phyloP scores from a whole-genome alignment of 345 rosid genomes.

The Hibiscus tridactylites region DNA sequence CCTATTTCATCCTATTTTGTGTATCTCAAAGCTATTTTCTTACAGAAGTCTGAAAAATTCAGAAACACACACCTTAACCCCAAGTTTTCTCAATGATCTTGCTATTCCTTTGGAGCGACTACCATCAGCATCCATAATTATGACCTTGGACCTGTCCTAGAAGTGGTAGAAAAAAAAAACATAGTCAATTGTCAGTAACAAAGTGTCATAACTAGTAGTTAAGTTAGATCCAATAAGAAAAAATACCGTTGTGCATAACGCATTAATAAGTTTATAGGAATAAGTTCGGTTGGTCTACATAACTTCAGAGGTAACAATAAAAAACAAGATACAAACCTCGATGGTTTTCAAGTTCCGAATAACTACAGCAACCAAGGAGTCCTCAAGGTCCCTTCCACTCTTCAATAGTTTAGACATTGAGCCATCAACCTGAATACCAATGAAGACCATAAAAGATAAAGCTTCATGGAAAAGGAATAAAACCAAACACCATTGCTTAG shows the following conservation, averaged over 20 bases:
- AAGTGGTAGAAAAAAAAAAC: conserved; percentile 34
- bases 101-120: conserved; percentile 76
- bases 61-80: conserved; percentile 52
- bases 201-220: no score
- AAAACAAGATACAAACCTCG: no score
- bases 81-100: conserved; percentile 81
- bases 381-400: conserved; percentile 68
- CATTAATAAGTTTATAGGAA: no score
- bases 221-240: no score
- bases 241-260: no score
- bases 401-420: conserved; percentile 48
- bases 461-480: conserved; percentile 3
- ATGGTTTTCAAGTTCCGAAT: conserved; percentile 71
- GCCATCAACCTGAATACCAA: conserved; percentile 46
- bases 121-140: conserved; percentile 94
- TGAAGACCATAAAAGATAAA: conserved; percentile 17
- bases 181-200: not conserved
- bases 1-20: not conserved
- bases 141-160: conserved; percentile 96
- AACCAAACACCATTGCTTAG: not conserved
- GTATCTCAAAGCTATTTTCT: not conserved
- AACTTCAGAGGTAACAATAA: no score
- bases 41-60: not conserved
- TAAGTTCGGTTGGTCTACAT: no score
- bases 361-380: conserved; percentile 52